Conservation (phyloP, 2,329 filamentous ascomycete genomes). For the Claviceps digitariae region DNA sequence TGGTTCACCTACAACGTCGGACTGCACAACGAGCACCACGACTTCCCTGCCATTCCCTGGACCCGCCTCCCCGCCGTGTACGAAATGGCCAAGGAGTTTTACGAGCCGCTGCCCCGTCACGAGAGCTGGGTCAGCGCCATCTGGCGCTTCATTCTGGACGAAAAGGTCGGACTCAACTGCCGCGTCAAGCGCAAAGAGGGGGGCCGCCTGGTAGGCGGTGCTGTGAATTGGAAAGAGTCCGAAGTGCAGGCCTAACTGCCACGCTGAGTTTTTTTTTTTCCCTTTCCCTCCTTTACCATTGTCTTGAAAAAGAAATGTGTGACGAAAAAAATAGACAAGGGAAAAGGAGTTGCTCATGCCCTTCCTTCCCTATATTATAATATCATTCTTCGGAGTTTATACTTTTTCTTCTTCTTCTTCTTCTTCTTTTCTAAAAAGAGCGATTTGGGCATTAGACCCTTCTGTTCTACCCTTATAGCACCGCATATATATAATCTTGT, state of each 20-base stretch:
- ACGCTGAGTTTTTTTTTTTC: no score
- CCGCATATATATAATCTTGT: no score
- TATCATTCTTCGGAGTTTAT: no score
- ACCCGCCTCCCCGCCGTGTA: slow-evolving; percentile 68
- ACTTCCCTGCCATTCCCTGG: slow-evolving; percentile 96
- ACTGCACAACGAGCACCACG: slow-evolving; percentile 96
- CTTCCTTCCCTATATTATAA: no score
- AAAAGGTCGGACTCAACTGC: slow-evolving; percentile 78
- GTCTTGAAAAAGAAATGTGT: no score
- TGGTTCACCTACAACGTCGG: slow-evolving; percentile 93
- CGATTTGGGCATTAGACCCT: no score
- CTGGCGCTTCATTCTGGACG: slow-evolving; percentile 90
- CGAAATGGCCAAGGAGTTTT: slow-evolving; percentile 78
- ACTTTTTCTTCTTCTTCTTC: no score
- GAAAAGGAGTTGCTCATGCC: no score
- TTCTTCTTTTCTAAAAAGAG: no score
- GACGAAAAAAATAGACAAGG: no score
- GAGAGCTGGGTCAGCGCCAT: slow-evolving; percentile 86
- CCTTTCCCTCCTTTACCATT: neutral
- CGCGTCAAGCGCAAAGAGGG: slow-evolving; percentile 85
- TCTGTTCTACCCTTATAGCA: no score
- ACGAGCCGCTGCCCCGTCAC: slow-evolving; percentile 73
- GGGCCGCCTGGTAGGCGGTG: slow-evolving; percentile 43
- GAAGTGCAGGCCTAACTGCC: slow-evolving; percentile 53
- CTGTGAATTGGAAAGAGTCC: slow-evolving; percentile 46